Conservation (phyloP, 2,329 filamentous ascomycete genomes). For the Aspergillus ibericus region DNA sequence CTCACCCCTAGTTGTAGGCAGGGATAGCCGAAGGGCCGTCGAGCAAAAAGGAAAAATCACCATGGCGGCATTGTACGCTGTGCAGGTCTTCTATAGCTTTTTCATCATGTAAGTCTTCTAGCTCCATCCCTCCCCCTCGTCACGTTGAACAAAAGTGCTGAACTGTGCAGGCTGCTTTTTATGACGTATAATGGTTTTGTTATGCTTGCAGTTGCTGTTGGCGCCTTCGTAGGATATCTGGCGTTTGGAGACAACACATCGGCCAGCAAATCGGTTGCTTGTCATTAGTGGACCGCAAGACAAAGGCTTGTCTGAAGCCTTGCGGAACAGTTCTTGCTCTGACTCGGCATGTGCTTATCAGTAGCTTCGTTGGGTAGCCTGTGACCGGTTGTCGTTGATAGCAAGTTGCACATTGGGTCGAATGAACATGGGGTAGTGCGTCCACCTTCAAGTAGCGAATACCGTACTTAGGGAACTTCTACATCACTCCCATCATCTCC, state of each 20-base stretch:
- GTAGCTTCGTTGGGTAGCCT: neutral
- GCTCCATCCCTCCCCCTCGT: neutral
- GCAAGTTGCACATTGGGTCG: conserved; percentile 1
- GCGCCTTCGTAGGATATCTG: conserved; percentile 85
- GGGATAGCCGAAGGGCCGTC: conserved; percentile 59
- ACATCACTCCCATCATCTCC: conserved; percentile 57
- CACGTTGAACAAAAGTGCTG: conserved; percentile 2
- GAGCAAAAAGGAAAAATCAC: conserved; percentile 71
- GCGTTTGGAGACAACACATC: conserved; percentile 71
- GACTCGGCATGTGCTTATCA: neutral
- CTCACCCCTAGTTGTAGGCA: conserved; percentile 76
- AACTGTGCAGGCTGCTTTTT: conserved; percentile 74
- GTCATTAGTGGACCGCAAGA: conserved; percentile 60
- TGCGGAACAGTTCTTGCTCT: neutral
- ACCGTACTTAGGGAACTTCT: conserved; percentile 45
- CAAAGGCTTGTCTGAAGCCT: neutral
- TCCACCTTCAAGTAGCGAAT: neutral
- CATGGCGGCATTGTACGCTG: conserved; percentile 80
- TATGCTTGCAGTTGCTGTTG: conserved; percentile 86
- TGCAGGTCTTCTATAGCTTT: conserved; percentile 98
- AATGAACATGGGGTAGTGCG: conserved; percentile 1
- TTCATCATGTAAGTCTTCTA: conserved; percentile 86
- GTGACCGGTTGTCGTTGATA: neutral
- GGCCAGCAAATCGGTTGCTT: conserved; percentile 82
- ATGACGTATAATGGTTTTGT: conserved; percentile 99